These are phyloP conservation scores for Aspergillus diversus DNA, from an alignment of 495 filamentous ascomycete genomes.

Conservation along the genomic window DNA sequence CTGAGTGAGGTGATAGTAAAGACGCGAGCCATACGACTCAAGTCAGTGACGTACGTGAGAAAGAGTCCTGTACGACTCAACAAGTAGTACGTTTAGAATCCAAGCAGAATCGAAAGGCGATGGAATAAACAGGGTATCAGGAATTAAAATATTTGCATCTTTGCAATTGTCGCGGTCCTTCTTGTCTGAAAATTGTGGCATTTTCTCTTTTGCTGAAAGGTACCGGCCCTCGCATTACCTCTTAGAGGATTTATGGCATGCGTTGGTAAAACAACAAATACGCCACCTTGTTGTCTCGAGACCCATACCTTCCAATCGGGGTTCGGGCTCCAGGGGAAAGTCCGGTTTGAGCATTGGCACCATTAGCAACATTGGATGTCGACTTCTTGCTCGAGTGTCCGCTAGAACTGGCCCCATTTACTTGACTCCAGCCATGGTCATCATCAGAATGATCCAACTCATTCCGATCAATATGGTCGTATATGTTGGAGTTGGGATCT, in stretches of 20 bases:
- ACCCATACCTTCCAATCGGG: slow-evolving; percentile 64
- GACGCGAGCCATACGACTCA: not conserved
- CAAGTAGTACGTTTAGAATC: not conserved
- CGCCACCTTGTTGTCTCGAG: slow-evolving; percentile 93
- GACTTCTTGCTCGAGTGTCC: slow-evolving; percentile 61
- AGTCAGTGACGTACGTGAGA: too few relatives aligned
- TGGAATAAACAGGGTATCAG: not conserved
- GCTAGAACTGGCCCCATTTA: slow-evolving; percentile 60
- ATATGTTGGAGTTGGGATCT: slow-evolving; percentile 64
- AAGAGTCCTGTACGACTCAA: not conserved
- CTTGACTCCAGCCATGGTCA: slow-evolving; percentile 84
- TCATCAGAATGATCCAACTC: slow-evolving; percentile 59
- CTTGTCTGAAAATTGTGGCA: not conserved
- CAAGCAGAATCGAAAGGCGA: not conserved
- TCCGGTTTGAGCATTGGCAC: slow-evolving; percentile 52
- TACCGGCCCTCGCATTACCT: not conserved
- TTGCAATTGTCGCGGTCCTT: not conserved
- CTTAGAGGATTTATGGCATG: slow-evolving; percentile 47
- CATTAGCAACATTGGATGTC: slow-evolving; percentile 67
- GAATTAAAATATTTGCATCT: not conserved
- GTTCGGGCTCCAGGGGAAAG: slow-evolving; percentile 61
- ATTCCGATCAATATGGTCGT: slow-evolving; percentile 68
- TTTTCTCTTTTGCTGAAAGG: slow-evolving; percentile 2
- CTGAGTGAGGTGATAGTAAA: not conserved
- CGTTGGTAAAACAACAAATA: slow-evolving; percentile 95